Percentiles rank a stretch among this genome's conserved stretches.
Evolutionary conservation across 2,329 filamentous ascomycete species (phyloP).

Genomic region (Chaetomiaceae sp.): DNA sequence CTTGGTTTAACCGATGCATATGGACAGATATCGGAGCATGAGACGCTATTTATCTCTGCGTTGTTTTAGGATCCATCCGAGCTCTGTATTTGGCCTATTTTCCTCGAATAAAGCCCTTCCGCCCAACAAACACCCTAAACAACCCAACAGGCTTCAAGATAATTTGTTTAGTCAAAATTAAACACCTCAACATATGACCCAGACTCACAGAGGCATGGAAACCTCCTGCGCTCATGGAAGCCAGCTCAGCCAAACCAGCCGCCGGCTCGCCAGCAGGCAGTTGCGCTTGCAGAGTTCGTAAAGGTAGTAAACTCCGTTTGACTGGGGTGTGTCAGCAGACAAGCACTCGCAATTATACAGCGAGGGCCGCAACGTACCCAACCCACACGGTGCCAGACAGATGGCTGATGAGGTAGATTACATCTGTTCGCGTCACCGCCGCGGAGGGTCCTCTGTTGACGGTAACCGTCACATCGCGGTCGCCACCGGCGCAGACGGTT

Average conservation of each 20-base stretch:
- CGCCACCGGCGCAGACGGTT: constrained; percentile 32
- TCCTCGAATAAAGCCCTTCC: too few species aligned
- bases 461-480: constrained; percentile 30
- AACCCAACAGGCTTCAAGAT: too few species aligned
- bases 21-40: too few species aligned
- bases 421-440: constrained; percentile 33
- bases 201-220: too few species aligned
- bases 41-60: too few species aligned
- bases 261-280: constrained; percentile 35
- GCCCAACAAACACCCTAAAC: too few species aligned
- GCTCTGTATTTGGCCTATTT: too few species aligned
- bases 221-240: too few species aligned
- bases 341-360: background rate
- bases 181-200: too few species aligned
- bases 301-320: constrained; percentile 34
- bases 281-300: constrained; percentile 34
- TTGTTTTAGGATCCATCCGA: too few species aligned
- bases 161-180: too few species aligned
- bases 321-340: constrained; percentile 19
- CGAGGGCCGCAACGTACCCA: constrained; percentile 32
- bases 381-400: constrained; percentile 34
- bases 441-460: constrained; percentile 28
- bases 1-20: too few species aligned
- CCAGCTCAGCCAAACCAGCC: constrained; percentile 33
- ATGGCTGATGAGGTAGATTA: constrained; percentile 35